phyloP scores from a whole-genome alignment of 805 yeast genomes.

The Ogataea henricii region DNA sequence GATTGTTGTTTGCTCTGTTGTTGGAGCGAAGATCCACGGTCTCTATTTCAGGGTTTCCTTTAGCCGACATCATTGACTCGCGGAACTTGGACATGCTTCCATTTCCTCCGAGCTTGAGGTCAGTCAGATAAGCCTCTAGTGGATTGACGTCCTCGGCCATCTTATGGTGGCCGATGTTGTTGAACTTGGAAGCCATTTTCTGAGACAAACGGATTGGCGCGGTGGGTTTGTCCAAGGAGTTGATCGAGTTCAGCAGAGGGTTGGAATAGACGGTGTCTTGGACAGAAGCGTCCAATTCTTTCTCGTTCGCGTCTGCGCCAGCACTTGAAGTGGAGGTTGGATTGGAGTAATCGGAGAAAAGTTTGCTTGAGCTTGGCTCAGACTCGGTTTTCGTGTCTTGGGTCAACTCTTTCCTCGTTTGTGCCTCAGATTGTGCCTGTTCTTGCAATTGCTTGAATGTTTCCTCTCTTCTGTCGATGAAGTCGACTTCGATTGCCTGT shows the following conservation, averaged over 20 bases:
- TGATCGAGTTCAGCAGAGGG: constrained; percentile 22
- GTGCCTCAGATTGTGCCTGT: constrained; percentile 29
- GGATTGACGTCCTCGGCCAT: constrained; percentile 43
- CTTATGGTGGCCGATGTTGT: constrained; percentile 12
- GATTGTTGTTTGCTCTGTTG: background rate
- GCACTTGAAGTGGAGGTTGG: constrained; percentile 34
- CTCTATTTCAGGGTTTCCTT: background rate
- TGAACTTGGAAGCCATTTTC: constrained; percentile 18
- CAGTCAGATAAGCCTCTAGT: constrained; percentile 54
- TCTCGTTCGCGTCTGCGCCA: constrained; percentile 6
- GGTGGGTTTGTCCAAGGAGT: constrained; percentile 21
- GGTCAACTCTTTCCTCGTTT: constrained; percentile 11
- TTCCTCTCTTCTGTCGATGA: constrained; percentile 32
- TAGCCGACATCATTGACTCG: constrained; percentile 33
- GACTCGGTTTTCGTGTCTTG: constrained; percentile 20
- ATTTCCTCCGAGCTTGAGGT: constrained; percentile 43
- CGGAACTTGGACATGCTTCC: constrained; percentile 43
- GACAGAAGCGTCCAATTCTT: constrained; percentile 12
- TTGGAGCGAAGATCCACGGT: background rate
- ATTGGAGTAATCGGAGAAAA: constrained; percentile 34
- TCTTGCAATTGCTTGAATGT: constrained; percentile 33
- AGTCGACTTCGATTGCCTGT: constrained; percentile 29
- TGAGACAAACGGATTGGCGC: constrained; percentile 16
- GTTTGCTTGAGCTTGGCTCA: constrained; percentile 31
- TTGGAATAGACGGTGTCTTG: constrained; percentile 24